A percentile compares a stretch with the other conserved stretches of the same genome.
Conservation (phyloP, 2,329 filamentous ascomycete species). For the Cladosporium sp. region DNA sequence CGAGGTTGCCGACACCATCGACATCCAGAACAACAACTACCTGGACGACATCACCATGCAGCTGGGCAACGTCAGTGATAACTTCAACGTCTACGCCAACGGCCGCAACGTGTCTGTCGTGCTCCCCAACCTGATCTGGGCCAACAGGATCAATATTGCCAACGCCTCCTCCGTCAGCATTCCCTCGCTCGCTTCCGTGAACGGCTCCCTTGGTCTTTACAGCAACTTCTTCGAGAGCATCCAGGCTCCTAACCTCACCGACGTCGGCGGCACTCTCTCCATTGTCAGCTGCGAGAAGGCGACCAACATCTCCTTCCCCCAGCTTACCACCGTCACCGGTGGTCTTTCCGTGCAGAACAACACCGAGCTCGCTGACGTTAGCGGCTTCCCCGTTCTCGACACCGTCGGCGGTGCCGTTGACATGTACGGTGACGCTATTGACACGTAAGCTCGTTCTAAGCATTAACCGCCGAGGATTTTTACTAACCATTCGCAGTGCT, state of each 20-base stretch:
- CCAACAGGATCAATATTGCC: conserved; percentile 77
- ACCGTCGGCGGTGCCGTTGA: conserved; percentile 78
- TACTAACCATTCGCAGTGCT: conserved; percentile 58
- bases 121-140: conserved; percentile 76
- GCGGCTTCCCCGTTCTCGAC: conserved; percentile 67
- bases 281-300: conserved; percentile 59
- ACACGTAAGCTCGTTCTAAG: conserved; percentile 57
- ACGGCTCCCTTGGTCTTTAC: conserved; percentile 80
- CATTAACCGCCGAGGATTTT: neutral
- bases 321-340: conserved; percentile 68
- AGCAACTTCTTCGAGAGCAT: conserved; percentile 69
- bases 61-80: conserved; percentile 71
- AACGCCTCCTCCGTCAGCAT: conserved; percentile 74
- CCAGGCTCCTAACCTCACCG: conserved; percentile 68
- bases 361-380: conserved; percentile 66
- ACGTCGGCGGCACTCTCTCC: conserved; percentile 59
- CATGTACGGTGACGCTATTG: conserved; percentile 78
- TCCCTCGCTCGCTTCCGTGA: conserved; percentile 71
- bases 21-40: conserved; percentile 88
- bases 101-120: conserved; percentile 67
- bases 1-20: conserved; percentile 67
- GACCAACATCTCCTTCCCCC: conserved; percentile 74
- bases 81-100: conserved; percentile 78
- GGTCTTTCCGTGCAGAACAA: conserved; percentile 90
- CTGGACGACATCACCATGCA: conserved; percentile 75